Base-by-base conservation (phyloP, 2,329 filamentous ascomycete genomes). In the Cladophialophora psammophila region DNA sequence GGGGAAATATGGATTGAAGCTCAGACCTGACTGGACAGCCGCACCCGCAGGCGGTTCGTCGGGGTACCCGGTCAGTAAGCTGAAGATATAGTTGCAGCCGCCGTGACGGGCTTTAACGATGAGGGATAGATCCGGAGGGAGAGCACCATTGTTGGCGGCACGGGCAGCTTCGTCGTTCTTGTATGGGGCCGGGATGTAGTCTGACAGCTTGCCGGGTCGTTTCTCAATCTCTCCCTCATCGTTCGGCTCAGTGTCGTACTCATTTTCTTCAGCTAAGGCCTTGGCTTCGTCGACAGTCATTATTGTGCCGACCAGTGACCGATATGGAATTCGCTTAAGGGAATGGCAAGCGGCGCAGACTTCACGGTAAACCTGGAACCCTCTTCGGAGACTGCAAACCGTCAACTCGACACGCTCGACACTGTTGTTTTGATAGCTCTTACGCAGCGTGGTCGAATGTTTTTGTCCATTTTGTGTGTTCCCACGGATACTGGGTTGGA, bases 1-100 rank as follows among this genome's bases (percentile, higher is more conserved):
- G 66, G 95, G 95, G 90, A 99, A 99, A 87, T 97, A 99, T 69
- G 95, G 95, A 88, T 99, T 99, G 89, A 99, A 99, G 90, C 98
- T 97, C 83, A 99, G 90, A 77, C 95, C 95, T 69, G 90, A 88
- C 75, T 89, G 90, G 68, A 99, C 91, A 75, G 87, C 84, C 70
- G 92, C 93, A 79, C 95, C 95, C 60, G 95, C 92, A 62, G 95
- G 95, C 68, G 93, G 87, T 84, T 99, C 95, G 74, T 99, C 95
- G 68, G 95, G 95, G 83, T 99, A 99, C 75, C 95, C 95, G 64
- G 95, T 99, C 78, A 99, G 85, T 80, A 99, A 87, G 80, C 86
- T 93, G 88, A 98, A 99, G 84, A 99, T 93, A 87, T 99, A 99
- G 85, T 99, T 87, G 88, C 93, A 96, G 80, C 95, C 95, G 79